A percentile compares a stretch with the other conserved stretches of the same genome.
Evolutionary conservation across 2,329 filamentous ascomycete genomes (phyloP).

Genomic region (Colletotrichum falcatum): DNA sequence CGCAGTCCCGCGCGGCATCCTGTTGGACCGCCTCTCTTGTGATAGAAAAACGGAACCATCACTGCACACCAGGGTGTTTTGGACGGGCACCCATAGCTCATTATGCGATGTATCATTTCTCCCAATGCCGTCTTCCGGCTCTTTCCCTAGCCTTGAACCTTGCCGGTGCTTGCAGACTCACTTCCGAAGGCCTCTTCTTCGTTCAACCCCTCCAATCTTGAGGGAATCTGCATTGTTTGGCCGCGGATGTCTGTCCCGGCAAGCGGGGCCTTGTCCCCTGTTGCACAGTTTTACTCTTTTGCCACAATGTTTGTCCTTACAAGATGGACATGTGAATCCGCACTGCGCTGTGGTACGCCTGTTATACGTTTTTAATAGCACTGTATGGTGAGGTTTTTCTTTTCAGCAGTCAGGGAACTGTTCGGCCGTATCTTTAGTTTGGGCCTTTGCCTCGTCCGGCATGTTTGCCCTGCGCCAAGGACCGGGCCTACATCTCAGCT

Average conservation of each 20-base stretch:
- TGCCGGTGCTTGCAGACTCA: neutral
- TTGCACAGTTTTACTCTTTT: conserved; percentile 26
- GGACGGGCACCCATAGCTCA: neutral
- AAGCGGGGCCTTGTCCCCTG: conserved; percentile 30
- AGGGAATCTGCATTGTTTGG: conserved; percentile 29
- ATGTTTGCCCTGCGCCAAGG: conserved; percentile 27
- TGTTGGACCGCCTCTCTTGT: neutral
- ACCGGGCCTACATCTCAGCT: conserved; percentile 14
- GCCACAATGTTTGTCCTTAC: conserved; percentile 12
- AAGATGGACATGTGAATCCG: neutral
- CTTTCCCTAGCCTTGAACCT: neutral
- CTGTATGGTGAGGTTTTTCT: neutral
- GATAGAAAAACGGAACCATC: neutral
- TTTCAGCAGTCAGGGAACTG: neutral
- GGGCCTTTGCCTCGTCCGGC: neutral
- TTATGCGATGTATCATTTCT: conserved; percentile 23
- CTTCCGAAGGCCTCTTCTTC: conserved; percentile 9
- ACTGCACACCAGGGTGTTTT: neutral
- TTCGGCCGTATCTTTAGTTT: conserved; percentile 11
- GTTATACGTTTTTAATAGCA: neutral
- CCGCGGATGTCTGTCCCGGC: conserved; percentile 9
- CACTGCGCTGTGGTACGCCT: neutral
- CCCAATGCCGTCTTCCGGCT: conserved; percentile 17
- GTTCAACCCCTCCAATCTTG: neutral
- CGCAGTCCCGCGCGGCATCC: conserved; percentile 4